These are phyloP conservation scores for Phytophthora ohioensis DNA, from an alignment of 352 stramenopile genomes.

Conservation along the genomic window DNA sequence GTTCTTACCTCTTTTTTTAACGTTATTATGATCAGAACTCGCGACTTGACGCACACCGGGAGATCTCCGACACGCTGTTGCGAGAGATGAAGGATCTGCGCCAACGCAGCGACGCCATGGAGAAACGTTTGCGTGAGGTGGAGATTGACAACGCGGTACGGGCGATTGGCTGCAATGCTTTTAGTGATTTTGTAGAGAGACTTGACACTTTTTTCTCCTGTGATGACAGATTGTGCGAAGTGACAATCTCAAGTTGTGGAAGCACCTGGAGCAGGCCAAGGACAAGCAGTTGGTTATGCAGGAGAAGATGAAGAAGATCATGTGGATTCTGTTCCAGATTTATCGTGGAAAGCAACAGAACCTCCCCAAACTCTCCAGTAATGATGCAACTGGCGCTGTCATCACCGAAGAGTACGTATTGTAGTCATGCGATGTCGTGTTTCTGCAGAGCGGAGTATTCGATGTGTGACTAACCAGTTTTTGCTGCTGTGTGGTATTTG, in stretches of 20 bases:
- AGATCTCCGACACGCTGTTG: slow-evolving; percentile 83
- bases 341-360: slow-evolving; percentile 84
- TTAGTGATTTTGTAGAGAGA: no score
- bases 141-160: slow-evolving; percentile 88
- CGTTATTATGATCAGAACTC: slow-evolving; percentile 54
- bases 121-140: slow-evolving; percentile 85
- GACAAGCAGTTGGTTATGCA: slow-evolving; percentile 92
- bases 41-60: slow-evolving; percentile 70
- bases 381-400: slow-evolving; percentile 54
- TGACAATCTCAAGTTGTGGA: slow-evolving; percentile 91
- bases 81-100: slow-evolving; percentile 88
- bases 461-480: slow-evolving; percentile 40
- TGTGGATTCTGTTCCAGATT: slow-evolving; percentile 92
- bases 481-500: slow-evolving; percentile 47
- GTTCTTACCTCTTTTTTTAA: slow-evolving; percentile 10
- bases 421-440: slow-evolving; percentile 12
- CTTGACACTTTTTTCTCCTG: slow-evolving; percentile 8
- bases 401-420: slow-evolving; percentile 87
- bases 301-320: slow-evolving; percentile 93
- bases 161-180: not conserved
- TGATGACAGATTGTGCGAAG: slow-evolving; percentile 77
- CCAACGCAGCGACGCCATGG: slow-evolving; percentile 86
- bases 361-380: slow-evolving; percentile 77
- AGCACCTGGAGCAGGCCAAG: slow-evolving; percentile 84
- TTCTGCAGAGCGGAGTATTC: slow-evolving; percentile 2